Evolutionary conservation across 441 rosid species (phyloP).

Genomic region (Corymbia calophylla): DNA sequence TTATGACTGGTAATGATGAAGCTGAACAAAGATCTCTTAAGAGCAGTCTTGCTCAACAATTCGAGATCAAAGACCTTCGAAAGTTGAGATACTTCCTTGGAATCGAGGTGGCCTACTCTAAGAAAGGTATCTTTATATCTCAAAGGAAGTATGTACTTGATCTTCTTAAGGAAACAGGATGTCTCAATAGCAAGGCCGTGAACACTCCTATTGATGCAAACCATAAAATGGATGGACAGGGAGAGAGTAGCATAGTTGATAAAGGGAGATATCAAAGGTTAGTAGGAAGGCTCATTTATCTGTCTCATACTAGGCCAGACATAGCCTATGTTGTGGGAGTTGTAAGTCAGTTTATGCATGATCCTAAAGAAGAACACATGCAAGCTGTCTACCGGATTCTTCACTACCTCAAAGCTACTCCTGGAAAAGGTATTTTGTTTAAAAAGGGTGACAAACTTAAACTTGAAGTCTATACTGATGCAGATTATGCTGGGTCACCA

Average conservation of each 20-base stretch:
- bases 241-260: neutral
- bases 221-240: neutral
- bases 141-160: neutral
- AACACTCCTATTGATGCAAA: neutral
- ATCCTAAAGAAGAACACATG: neutral
- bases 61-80: too few species aligned
- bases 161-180: neutral
- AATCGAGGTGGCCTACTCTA: neutral
- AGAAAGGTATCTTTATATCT: neutral
- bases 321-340: neutral
- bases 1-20: neutral
- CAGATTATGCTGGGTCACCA: neutral
- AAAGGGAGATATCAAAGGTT: neutral
- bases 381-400: neutral
- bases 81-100: neutral
- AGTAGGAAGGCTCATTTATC: neutral
- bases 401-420: neutral
- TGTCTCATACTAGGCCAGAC: neutral
- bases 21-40: neutral
- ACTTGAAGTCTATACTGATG: neutral
- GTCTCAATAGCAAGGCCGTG: neutral
- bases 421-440: neutral
- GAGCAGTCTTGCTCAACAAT: neutral
- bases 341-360: neutral
- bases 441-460: neutral